Conservation (phyloP, 257 asterid genomes). For the Schizonepeta tenuifolia region DNA sequence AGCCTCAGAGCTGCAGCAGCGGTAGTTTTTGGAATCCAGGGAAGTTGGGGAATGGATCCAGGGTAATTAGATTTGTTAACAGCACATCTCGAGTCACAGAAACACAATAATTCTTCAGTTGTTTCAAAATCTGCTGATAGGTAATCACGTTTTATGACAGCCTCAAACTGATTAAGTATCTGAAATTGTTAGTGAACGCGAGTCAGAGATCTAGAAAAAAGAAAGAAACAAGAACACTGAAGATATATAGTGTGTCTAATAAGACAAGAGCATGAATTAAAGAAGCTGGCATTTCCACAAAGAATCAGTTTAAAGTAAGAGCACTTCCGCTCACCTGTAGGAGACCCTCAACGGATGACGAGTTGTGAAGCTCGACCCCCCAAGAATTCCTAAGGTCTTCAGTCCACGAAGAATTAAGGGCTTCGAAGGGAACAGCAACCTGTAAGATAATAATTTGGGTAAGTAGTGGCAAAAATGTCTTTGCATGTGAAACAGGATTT, state of each 20-base stretch:
- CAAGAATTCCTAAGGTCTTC: slow-evolving; percentile 71
- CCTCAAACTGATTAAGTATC: slow-evolving; percentile 81
- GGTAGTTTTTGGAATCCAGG: slow-evolving; percentile 92
- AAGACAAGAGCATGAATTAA: slow-evolving; percentile 7
- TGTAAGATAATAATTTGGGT: slow-evolving; percentile 37
- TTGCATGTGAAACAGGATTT: slow-evolving; percentile 21
- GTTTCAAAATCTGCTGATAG: slow-evolving; percentile 83
- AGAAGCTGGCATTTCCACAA: slow-evolving; percentile 11
- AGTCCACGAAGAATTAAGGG: slow-evolving; percentile 82
- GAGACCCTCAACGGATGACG: slow-evolving; percentile 66
- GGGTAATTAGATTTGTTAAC: slow-evolving; percentile 40
- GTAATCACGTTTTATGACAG: slow-evolving; percentile 69
- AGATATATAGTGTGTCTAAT: not conserved
- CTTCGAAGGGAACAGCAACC: slow-evolving; percentile 81
- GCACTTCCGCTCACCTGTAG: slow-evolving; percentile 60
- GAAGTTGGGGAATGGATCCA: slow-evolving; percentile 63
- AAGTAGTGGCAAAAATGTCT: slow-evolving; percentile 25
- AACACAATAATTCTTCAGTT: slow-evolving; percentile 72
- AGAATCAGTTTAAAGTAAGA: slow-evolving; percentile 4
- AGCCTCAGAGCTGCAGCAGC: slow-evolving; percentile 91
- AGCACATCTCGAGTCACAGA: slow-evolving; percentile 50
- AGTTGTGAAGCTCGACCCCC: slow-evolving; percentile 71
- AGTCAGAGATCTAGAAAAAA: slow-evolving; percentile 10
- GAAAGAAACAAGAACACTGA: not conserved
- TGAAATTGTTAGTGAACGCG: slow-evolving; percentile 30